Evolutionary conservation across 805 yeast genomes (phyloP).

Genomic region (Lipomyces sp.): DNA sequence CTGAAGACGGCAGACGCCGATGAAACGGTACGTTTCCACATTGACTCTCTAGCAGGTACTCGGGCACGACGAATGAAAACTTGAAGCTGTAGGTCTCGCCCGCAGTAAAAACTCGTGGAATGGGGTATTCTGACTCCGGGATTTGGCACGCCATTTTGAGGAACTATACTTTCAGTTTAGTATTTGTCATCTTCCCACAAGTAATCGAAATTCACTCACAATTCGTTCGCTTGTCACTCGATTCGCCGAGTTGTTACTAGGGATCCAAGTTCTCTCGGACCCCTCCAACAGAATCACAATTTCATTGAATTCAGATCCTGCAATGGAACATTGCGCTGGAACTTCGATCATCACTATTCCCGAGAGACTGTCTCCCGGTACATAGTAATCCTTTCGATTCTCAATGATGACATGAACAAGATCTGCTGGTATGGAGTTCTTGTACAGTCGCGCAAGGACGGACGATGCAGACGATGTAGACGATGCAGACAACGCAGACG

Average conservation of each 20-base stretch:
- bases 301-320: constrained; percentile 3
- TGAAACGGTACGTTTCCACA: constrained; percentile 16
- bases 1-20: constrained; percentile 17
- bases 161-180: constrained; percentile 3
- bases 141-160: constrained; percentile 17
- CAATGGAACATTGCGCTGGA: not conserved
- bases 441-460: not conserved
- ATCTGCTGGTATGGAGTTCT: not conserved
- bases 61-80: constrained; percentile 24
- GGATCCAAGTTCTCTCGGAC: constrained; percentile 14
- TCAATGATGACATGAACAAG: constrained; percentile 7
- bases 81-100: constrained; percentile 12
- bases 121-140: constrained; percentile 11
- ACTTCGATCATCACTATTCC: constrained; percentile 7
- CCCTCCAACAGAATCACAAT: constrained; percentile 21
- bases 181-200: not conserved
- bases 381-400: constrained; percentile 10
- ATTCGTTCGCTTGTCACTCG: not conserved
- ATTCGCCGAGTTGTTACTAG: constrained; percentile 1
- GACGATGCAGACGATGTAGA: too few relatives aligned
- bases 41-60: constrained; percentile 19
- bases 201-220: not conserved
- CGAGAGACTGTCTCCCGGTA: constrained; percentile 20
- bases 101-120: constrained; percentile 6
- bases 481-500: not conserved